These are phyloP conservation scores for Talaromyces piceae DNA, from an alignment of 2,329 filamentous ascomycete genomes.

Conservation along the genomic window DNA sequence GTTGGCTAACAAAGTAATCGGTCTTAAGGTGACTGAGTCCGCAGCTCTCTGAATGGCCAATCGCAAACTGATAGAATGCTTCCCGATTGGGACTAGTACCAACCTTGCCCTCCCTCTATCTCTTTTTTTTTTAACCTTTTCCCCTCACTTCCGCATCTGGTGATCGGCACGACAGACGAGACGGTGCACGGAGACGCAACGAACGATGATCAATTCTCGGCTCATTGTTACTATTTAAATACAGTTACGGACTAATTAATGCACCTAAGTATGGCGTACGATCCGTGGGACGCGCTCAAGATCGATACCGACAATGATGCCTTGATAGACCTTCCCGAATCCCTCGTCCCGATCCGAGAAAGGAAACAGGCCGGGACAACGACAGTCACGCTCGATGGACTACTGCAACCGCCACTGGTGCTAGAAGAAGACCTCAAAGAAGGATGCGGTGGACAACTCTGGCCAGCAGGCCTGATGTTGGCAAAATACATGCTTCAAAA, in stretches of 20 bases:
- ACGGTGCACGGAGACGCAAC: constrained; percentile 1
- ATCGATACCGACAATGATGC: constrained; percentile 15
- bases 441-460: constrained; percentile 88
- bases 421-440: constrained; percentile 79
- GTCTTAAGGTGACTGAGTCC: too few relatives aligned
- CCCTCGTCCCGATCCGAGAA: constrained; percentile 48
- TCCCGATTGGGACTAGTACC: background rate
- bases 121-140: background rate
- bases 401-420: constrained; percentile 61
- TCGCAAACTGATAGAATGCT: too few relatives aligned
- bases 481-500: constrained; percentile 77
- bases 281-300: background rate
- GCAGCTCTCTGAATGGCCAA: too few relatives aligned
- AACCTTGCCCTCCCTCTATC: background rate
- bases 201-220: background rate
- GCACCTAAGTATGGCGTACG: background rate
- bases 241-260: background rate
- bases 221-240: background rate
- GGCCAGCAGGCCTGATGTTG: constrained; percentile 88
- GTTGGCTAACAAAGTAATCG: too few relatives aligned
- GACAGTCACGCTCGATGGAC: constrained; percentile 60
- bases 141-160: background rate
- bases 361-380: constrained; percentile 48
- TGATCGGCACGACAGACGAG: constrained; percentile 1
- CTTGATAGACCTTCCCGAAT: constrained; percentile 43